Evolutionary conservation across 306 rosid genomes (phyloP).

Genomic region (Trichosanthes cucumerina): DNA sequence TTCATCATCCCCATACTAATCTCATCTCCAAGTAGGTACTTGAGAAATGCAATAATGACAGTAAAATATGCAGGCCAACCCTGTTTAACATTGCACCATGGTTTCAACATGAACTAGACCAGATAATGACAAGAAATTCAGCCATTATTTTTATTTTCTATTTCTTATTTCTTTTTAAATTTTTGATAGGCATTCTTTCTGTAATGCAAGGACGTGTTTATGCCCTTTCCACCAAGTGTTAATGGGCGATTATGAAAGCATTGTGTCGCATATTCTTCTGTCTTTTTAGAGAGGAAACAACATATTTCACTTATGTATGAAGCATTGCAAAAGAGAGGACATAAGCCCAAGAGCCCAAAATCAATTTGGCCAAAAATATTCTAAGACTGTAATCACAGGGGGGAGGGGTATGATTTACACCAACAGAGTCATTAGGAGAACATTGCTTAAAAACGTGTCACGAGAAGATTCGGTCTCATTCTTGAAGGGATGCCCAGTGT

Average conservation of each 20-base stretch:
- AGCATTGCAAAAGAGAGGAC: too few relatives aligned
- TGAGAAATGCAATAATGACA: background rate
- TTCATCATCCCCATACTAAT: background rate
- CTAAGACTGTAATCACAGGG: too few relatives aligned
- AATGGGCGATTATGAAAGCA: background rate
- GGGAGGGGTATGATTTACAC: too few relatives aligned
- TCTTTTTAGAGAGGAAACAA: too few relatives aligned
- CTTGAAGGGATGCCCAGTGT: too few relatives aligned
- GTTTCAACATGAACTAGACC: background rate
- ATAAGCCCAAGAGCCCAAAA: too few relatives aligned
- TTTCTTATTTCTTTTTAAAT: too few relatives aligned
- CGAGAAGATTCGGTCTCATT: too few relatives aligned
- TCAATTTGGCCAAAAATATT: too few relatives aligned
- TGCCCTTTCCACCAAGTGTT: background rate
- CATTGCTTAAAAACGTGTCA: too few relatives aligned
- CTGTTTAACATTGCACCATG: background rate
- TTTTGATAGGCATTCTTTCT: background rate
- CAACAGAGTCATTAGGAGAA: too few relatives aligned
- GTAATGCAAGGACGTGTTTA: background rate
- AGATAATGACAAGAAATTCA: background rate
- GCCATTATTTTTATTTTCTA: background rate
- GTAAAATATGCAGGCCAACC: background rate
- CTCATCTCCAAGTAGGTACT: background rate
- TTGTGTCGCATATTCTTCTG: background rate
- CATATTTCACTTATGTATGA: too few relatives aligned